Percentiles rank a stretch among this genome's conserved stretches.
Conservation (phyloP, 1,139 yeast species). For the Yarrowia galli region DNA sequence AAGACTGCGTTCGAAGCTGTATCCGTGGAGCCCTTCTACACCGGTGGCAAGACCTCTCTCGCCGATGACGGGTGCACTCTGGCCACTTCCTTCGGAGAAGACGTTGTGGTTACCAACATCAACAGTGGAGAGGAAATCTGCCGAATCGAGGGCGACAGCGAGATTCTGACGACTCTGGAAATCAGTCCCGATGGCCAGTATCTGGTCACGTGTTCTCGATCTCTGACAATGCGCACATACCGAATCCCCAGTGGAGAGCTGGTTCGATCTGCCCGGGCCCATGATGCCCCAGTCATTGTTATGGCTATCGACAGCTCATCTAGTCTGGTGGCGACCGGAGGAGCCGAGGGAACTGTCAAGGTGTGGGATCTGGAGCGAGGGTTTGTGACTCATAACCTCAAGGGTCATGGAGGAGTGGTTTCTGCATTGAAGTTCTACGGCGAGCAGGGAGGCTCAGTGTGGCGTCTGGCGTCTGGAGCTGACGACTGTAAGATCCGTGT, state of each 20-base stretch:
- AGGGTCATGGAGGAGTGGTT: conserved; percentile 94
- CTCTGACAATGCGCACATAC: conserved; percentile 79
- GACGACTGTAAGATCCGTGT: conserved; percentile 79
- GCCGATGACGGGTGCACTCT: conserved; percentile 69
- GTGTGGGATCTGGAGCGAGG: conserved; percentile 95
- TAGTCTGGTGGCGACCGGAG: conserved; percentile 89
- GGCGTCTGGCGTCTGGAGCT: conserved; percentile 87
- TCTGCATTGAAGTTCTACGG: conserved; percentile 81
- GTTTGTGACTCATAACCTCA: conserved; percentile 83
- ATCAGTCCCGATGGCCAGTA: conserved; percentile 77
- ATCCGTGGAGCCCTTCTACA: conserved; percentile 76
- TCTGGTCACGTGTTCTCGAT: conserved; percentile 79
- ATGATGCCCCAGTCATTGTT: conserved; percentile 81
- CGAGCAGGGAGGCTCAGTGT: conserved; percentile 65
- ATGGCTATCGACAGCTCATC: conserved; percentile 81
- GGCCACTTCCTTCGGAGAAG: conserved; percentile 80
- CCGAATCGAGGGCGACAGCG: conserved; percentile 84
- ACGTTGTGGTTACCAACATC: conserved; percentile 71
- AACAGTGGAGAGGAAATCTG: conserved; percentile 64
- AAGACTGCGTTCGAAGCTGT: conserved; percentile 55
- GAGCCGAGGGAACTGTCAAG: conserved; percentile 90
- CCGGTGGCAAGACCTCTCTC: conserved; percentile 82
- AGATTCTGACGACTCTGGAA: conserved; percentile 73
- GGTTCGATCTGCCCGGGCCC: conserved; percentile 55
- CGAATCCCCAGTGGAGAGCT: conserved; percentile 51